Evolutionary conservation across 2,329 filamentous ascomycete genomes (phyloP), one percentile per base, ranked within the genome.

Genomic region (Sclerotinia sclerotiorum): DNA sequence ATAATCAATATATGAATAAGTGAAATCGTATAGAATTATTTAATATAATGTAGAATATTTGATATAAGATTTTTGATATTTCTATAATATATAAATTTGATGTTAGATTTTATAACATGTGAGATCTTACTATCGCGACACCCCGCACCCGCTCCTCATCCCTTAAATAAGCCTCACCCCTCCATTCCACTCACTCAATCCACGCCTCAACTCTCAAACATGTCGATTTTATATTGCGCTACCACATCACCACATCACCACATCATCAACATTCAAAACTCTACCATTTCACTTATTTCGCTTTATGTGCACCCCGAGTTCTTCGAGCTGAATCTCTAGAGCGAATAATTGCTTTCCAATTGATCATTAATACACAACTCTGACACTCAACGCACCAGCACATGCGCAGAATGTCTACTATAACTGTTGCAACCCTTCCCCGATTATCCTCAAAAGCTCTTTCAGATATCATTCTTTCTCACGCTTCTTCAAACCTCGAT

Each of bases 361-460:
- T 17, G 1, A 17, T 5, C 35, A n/a, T n/a, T 29, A 46, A 29
- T 32, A 29, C 2, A 21, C 49, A 56, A 24, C 21, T 64, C 42
- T 39, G 56, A 56, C 42, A 32, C 1, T 17, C 52, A 51, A 15
- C 48, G 15, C 58, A 44, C 10, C 21, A 55, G n/a, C 29, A 46
- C 2, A 71, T 69, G 49, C 63, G 56, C 70, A 74, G 68, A 67
- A 74, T 76, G 73, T 56, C 70, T 24, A 68, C 58, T 35, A 65
- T 71, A 27, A 73, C 74, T 54, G 63, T 76, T 52, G 69, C 72
- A 11, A 75, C 56, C 21, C 73, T 78, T 5, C 75, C 76, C 10
- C 76, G 77, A 32, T 67, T 78, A 56, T 73, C 76, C n/a, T 68
- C 76, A 3, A 67, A 69, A 42, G 70, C 70, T 15, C 73, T 78